These are phyloP conservation scores for Furcasterigmium sp. DNA, from an alignment of 2,329 filamentous ascomycete genomes.

Conservation along the genomic window DNA sequence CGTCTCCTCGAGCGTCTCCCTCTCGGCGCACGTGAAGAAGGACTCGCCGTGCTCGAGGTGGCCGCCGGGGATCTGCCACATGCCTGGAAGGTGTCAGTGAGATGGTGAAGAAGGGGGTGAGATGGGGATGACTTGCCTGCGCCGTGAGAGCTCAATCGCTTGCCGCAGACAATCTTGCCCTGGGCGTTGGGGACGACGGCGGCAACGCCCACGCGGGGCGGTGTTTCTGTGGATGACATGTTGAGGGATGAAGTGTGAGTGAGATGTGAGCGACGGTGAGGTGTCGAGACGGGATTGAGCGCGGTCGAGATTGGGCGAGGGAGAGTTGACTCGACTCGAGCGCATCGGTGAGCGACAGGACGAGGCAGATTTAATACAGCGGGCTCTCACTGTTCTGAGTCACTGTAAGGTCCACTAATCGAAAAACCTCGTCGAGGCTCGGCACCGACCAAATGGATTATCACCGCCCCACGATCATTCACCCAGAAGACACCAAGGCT, in stretches of 20 bases:
- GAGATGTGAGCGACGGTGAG: constrained; percentile 2
- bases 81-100: constrained; percentile 33
- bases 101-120: constrained; percentile 7
- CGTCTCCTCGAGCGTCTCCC: constrained; percentile 69
- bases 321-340: too few species aligned
- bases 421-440: too few species aligned
- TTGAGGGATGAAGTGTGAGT: constrained; percentile 13
- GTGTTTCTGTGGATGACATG: neutral
- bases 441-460: too few species aligned
- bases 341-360: too few species aligned
- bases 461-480: too few species aligned
- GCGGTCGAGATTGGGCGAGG: too few species aligned
- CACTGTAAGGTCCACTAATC: too few species aligned
- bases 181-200: constrained; percentile 36
- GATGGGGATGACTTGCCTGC: constrained; percentile 32
- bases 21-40: constrained; percentile 54
- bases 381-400: too few species aligned
- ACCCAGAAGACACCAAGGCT: too few species aligned
- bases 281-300: too few species aligned
- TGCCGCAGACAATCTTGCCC: constrained; percentile 41
- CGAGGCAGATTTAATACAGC: too few species aligned
- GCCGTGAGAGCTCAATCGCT: constrained; percentile 43
- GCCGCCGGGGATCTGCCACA: constrained; percentile 66
- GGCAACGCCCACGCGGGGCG: constrained; percentile 42
- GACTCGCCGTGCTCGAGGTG: constrained; percentile 68